Conservation (phyloP, 1,139 yeast genomes). For the Hyphopichia pseudoburtonii region DNA sequence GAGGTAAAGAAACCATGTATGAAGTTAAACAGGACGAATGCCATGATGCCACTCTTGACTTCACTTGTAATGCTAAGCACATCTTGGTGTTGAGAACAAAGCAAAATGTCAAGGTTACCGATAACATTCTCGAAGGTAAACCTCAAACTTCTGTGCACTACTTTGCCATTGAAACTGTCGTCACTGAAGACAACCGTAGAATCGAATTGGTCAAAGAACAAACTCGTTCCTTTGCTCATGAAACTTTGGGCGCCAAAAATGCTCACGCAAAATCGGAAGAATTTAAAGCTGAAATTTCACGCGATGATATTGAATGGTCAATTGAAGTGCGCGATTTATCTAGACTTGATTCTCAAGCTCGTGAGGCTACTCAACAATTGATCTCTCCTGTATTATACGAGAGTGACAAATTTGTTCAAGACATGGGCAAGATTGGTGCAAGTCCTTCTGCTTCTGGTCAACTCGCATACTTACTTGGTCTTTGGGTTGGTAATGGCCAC, state of each 20-base stretch:
- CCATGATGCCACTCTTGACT: slow-evolving; percentile 18
- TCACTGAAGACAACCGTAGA: slow-evolving; percentile 8
- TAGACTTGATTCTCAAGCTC: slow-evolving; percentile 17
- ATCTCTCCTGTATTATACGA: slow-evolving; percentile 32
- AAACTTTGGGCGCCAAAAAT: slow-evolving; percentile 13
- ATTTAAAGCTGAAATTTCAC: slow-evolving; percentile 15
- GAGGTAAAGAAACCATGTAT: slow-evolving; percentile 41
- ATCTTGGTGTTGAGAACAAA: slow-evolving; percentile 27
- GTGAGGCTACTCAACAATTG: slow-evolving; percentile 26
- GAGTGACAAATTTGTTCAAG: slow-evolving; percentile 19
- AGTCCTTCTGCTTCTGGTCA: slow-evolving; percentile 14
- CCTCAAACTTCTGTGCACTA: slow-evolving; percentile 18
- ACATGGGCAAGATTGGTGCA: slow-evolving; percentile 12
- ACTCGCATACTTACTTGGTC: slow-evolving; percentile 33
- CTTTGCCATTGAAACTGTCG: slow-evolving; percentile 12
- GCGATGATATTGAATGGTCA: slow-evolving; percentile 27
- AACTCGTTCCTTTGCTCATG: slow-evolving; percentile 15
- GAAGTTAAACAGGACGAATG: slow-evolving; percentile 22
- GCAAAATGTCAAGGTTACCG: slow-evolving; percentile 15
- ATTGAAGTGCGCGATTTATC: slow-evolving; percentile 31
- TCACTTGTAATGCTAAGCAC: slow-evolving; percentile 33
- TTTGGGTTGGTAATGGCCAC: slow-evolving; percentile 21
- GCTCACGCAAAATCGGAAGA: slow-evolving; percentile 18
- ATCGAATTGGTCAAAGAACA: slow-evolving; percentile 12
- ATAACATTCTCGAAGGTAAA: slow-evolving; percentile 10